Percentiles rank a stretch among this genome's conserved stretches.
These are phyloP conservation scores for Myrica gale DNA, from an alignment of 306 rosid species.

Conservation along the genomic window DNA sequence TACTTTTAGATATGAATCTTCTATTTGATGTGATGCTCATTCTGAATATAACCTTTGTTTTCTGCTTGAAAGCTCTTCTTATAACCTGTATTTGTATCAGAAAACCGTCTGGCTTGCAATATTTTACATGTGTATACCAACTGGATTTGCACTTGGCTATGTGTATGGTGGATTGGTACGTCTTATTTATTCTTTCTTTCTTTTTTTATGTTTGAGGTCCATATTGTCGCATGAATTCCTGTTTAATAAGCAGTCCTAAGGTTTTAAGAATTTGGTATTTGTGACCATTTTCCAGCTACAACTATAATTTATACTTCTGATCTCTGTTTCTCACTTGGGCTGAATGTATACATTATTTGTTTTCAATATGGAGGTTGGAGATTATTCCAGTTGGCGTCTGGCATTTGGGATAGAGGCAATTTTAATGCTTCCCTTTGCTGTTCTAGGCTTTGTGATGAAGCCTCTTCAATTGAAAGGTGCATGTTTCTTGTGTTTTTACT, in stretches of 20 bases:
- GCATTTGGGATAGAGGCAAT: constrained; percentile 72
- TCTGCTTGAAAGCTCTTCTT: constrained; percentile 25
- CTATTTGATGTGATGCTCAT: constrained; percentile 7
- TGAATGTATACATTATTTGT: constrained; percentile 1
- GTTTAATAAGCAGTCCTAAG: not conserved
- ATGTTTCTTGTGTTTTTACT: constrained; percentile 24
- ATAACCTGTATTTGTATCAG: constrained; percentile 40
- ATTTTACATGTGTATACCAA: constrained; percentile 86
- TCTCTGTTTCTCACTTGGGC: constrained; percentile 9
- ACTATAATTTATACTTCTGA: constrained; percentile 7
- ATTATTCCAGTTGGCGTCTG: constrained; percentile 58
- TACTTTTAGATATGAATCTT: constrained; percentile 7
- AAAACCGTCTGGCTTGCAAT: constrained; percentile 71
- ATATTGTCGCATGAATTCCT: not conserved
- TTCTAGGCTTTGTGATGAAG: constrained; percentile 66
- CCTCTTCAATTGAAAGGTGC: constrained; percentile 81
- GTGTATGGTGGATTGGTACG: constrained; percentile 81
- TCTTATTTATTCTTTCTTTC: constrained; percentile 23
- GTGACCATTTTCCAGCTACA: not conserved
- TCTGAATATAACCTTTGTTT: not conserved
- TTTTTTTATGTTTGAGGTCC: not conserved
- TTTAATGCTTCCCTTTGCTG: constrained; percentile 79
- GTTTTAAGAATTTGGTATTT: not conserved
- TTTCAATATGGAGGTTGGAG: constrained; percentile 59
- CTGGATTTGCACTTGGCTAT: constrained; percentile 84